Evolutionary conservation across 805 yeast genomes (phyloP).

Genomic region (Lipomyces mesembrius): DNA sequence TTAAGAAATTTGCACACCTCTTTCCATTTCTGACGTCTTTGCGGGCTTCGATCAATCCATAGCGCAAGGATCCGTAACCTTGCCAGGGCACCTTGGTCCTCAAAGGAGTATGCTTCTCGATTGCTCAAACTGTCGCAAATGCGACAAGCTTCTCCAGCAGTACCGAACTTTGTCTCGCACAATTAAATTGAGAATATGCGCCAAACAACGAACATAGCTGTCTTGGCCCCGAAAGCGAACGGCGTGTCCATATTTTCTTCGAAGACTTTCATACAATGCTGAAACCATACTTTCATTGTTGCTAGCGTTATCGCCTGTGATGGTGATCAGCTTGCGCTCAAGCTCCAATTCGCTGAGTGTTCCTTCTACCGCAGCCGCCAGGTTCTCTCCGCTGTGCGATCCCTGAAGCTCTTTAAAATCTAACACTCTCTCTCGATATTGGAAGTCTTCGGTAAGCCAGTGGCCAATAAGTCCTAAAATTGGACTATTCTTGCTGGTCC

Average conservation of each 20-base stretch:
- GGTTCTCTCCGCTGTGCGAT: constrained; percentile 6
- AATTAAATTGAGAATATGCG: no score
- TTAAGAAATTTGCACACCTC: no score
- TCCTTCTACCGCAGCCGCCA: constrained; percentile 6
- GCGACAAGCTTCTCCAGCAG: not conserved
- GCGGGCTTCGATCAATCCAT: not conserved
- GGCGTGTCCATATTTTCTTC: no score
- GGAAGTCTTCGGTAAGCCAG: constrained; percentile 5
- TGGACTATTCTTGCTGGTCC: constrained; percentile 5
- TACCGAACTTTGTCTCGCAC: not conserved
- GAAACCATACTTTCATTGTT: no score
- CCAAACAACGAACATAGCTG: no score
- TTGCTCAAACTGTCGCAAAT: no score
- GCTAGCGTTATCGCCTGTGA: no score
- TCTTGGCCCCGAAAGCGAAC: no score
- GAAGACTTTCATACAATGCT: no score
- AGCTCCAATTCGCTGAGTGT: not conserved
- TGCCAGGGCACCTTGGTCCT: no score
- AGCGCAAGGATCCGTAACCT: not conserved
- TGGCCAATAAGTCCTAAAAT: constrained; percentile 6
- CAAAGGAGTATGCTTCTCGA: no score
- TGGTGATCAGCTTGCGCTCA: no score
- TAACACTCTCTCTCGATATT: constrained; percentile 6
- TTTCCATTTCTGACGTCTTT: not conserved
- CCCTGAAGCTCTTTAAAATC: constrained; percentile 7